Evolutionary conservation across 805 yeast genomes (phyloP).

Genomic region (Lachancea nothofagi): DNA sequence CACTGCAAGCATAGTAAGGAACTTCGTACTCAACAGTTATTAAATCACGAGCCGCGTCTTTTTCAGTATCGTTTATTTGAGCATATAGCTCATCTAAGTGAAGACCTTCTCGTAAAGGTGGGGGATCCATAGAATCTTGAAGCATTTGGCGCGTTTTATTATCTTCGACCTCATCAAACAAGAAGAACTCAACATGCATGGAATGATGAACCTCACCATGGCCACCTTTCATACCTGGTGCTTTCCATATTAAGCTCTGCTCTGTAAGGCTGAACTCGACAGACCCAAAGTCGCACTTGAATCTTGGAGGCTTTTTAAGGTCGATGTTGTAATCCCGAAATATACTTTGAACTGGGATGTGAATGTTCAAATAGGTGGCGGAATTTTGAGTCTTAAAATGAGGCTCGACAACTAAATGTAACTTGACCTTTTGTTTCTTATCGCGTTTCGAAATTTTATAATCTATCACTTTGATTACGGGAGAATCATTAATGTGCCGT

Average conservation of each 20-base stretch:
- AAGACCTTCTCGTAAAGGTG: slow-evolving; percentile 32
- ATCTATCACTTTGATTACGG: slow-evolving; percentile 34
- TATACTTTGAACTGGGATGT: slow-evolving; percentile 28
- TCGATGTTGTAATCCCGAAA: slow-evolving; percentile 39
- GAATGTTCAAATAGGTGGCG: slow-evolving; percentile 31
- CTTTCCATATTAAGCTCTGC: slow-evolving; percentile 66
- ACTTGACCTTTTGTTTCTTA: slow-evolving; percentile 18
- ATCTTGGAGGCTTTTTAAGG: slow-evolving; percentile 50
- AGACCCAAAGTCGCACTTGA: slow-evolving; percentile 65
- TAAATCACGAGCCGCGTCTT: slow-evolving; percentile 7
- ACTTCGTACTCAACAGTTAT: slow-evolving; percentile 56
- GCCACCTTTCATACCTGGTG: slow-evolving; percentile 50
- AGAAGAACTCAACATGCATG: slow-evolving; percentile 51
- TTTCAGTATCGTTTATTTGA: slow-evolving; percentile 26
- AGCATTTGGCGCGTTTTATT: slow-evolving; percentile 22
- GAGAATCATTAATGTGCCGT: slow-evolving; percentile 33
- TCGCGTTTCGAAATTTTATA: slow-evolving; percentile 22
- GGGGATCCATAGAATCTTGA: slow-evolving; percentile 35
- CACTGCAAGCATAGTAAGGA: slow-evolving; percentile 60
- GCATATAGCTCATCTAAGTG: slow-evolving; percentile 32
- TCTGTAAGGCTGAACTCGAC: slow-evolving; percentile 69
- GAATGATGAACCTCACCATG: slow-evolving; percentile 49
- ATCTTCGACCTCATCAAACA: slow-evolving; percentile 29
- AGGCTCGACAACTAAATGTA: slow-evolving; percentile 23
- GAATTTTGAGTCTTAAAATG: slow-evolving; percentile 33